Evolutionary conservation across 192 early-diverging fungal genomes (phyloP), one percentile per base, ranked within the genome.

Genomic region (Backusella mclennaniae): DNA sequence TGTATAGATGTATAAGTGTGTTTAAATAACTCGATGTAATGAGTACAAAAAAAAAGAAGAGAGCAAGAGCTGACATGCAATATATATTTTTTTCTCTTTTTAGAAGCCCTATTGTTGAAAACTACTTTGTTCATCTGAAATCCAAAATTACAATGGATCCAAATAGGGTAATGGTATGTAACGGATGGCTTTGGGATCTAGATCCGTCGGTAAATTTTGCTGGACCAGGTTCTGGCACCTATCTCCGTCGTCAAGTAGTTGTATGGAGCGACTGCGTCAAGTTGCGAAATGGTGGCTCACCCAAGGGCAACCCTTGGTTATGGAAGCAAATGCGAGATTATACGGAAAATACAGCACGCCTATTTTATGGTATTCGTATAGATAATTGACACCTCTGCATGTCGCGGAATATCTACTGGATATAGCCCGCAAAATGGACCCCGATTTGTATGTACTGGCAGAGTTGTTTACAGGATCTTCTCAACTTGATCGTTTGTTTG

Each of bases 181-280:
- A 99, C 79, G 98, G 98, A 19, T 99, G 98, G 91, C 91, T 95
- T 41, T 95, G 92, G 96, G 96, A 92, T 76, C 92, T 90, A 33
- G 90, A 94, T 75, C 97, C 96, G 15, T 78, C 99, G 33, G 78
- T 89, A 35, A 96, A 99, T 83, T 99, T 99, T 92, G 97, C 97
- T 6, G 93, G 92, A 19, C 85, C 90, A 17, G 87, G 84, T 44
- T 96, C 96, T 2, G 88, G 91, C 74, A 94, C 97, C 1, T 99
- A 99, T 77, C 81, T 99, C 52, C 88, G 91, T 31, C 92, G 98
- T 67, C 93, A 97, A 76, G 96, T 99, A 12, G 98, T 99, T 79
- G 91, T 96, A 9, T 99, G 98, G 98, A 95, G 97, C 29, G 98
- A 99, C 85, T 99, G 97, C 82, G 96, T 99, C 42, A 99, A 99